Evolutionary conservation across 2,329 filamentous ascomycete genomes (phyloP).

Genomic region (Dactylellina parvicollis): DNA sequence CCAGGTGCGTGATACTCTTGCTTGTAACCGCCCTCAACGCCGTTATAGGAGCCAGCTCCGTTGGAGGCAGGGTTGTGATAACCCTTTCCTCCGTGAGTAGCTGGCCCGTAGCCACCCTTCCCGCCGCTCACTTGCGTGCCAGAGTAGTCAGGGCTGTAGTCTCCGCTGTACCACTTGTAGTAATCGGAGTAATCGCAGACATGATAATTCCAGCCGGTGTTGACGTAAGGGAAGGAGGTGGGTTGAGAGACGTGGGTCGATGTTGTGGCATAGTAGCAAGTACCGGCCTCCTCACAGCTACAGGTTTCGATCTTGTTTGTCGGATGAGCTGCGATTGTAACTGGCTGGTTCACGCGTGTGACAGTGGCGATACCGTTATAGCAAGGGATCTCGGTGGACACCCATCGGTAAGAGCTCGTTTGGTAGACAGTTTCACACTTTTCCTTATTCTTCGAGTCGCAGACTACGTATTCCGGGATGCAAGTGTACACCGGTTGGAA

Average conservation of each 20-base stretch:
- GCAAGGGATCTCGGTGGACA: constrained; percentile 43
- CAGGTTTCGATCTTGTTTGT: constrained; percentile 50
- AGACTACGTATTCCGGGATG: constrained; percentile 42
- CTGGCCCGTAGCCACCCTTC: not conserved
- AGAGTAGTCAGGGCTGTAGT: constrained; percentile 45
- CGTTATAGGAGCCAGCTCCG: not conserved
- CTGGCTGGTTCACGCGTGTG: constrained; percentile 29
- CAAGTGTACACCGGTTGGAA: constrained; percentile 47
- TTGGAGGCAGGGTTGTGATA: not conserved
- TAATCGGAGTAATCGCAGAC: constrained; percentile 45
- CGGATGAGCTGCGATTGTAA: constrained; percentile 45
- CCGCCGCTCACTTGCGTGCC: not conserved
- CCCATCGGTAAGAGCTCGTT: constrained; percentile 45
- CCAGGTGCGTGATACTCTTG: not conserved
- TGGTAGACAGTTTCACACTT: constrained; percentile 47
- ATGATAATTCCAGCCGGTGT: constrained; percentile 47
- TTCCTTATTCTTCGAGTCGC: constrained; percentile 38
- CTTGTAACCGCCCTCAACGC: not conserved
- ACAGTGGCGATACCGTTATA: constrained; percentile 34
- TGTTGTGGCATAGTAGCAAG: constrained; percentile 46
- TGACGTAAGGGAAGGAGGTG: constrained; percentile 46
- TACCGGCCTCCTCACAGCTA: constrained; percentile 29
- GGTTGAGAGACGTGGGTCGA: constrained; percentile 37
- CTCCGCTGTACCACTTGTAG: constrained; percentile 49
- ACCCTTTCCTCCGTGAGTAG: not conserved